These are phyloP conservation scores for Vanderwaltozyma tropicalis DNA, from an alignment of 805 yeast species.

Conservation along the genomic window DNA sequence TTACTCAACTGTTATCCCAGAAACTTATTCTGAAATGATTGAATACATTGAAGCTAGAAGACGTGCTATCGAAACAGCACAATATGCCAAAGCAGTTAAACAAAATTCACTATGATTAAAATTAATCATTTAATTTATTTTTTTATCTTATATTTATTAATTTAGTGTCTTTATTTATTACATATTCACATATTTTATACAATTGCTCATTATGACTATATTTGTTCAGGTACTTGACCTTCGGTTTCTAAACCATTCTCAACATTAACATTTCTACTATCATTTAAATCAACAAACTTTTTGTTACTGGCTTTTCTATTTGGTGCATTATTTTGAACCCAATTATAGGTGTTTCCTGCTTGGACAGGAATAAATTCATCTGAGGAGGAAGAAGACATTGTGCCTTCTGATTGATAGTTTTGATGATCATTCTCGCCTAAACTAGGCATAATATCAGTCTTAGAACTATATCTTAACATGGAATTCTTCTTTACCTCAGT, in stretches of 20 bases:
- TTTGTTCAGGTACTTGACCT: constrained; percentile 25
- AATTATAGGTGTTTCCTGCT: constrained; percentile 23
- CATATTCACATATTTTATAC: not conserved
- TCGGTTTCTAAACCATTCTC: constrained; percentile 25
- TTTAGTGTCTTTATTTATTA: not conserved
- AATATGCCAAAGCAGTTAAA: constrained; percentile 31
- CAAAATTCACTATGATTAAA: not conserved
- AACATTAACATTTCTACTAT: constrained; percentile 27
- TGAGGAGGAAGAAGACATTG: constrained; percentile 18
- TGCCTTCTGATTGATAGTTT: constrained; percentile 4
- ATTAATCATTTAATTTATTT: constrained; percentile 10
- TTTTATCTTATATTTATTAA: not conserved
- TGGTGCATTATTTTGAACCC: constrained; percentile 22
- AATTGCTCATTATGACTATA: constrained; percentile 2
- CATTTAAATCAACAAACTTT: constrained; percentile 26
- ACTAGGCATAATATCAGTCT: constrained; percentile 5
- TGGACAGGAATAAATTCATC: constrained; percentile 28
- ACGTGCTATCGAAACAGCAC: constrained; percentile 75
- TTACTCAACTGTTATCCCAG: constrained; percentile 69
- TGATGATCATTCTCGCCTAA: constrained; percentile 6
- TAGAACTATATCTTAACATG: constrained; percentile 1
- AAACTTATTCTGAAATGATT: constrained; percentile 87
- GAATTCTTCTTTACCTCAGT: not conserved
- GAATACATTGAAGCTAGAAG: constrained; percentile 83
- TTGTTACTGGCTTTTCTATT: constrained; percentile 27